Base-by-base conservation (phyloP, 192 early-diverging fungal species). In the Mortierella alpina region DNA sequence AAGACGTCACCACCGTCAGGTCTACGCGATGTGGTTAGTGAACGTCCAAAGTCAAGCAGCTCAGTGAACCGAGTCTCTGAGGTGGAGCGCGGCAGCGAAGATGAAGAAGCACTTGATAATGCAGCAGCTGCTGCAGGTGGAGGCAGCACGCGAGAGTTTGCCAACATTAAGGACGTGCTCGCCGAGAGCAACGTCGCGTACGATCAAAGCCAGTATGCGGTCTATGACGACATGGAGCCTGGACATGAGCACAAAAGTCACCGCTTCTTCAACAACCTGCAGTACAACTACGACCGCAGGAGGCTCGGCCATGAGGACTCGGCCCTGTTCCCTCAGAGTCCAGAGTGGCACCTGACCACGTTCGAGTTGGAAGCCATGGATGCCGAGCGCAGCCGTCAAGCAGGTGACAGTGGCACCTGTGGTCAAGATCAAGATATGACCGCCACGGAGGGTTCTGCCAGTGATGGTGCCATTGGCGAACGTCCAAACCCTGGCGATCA, bases 291-390 rank as follows among this genome's bases (percentile, higher is more conserved):
- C 18, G 18, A 63, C 41, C 17, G 8, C 4, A 63, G 23, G 58
- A 31, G 8, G 14, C 4, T 23, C 7, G 39, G 15, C 31, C 6
- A 8, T 20, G 41, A 51, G 6, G 45, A 59, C 8, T 57, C 47
- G 17, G 17, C 51, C 50, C 57, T 65, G 18, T 66, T 51, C 39
- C 73, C 73, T 8, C 12, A 63, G 13, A 75, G 66, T 46, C 59
- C 73, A 49, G 66, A 75, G 48, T 73, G 71, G 63, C 71, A 73
- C 49, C 14, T 73, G 41, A 73, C 71, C 3, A 66, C 39, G 39
- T 40, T 48, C 5, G 63, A 75, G 22, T 42, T 67, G 48, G 63
- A 39, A 10, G 18, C 49, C 12, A 20, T 73, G 63, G 71, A 73
- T 23, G 55, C 46, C 8, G 46, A 69, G 31, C 31, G 31, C 31